Evolutionary conservation across 2,329 filamentous ascomycete species (phyloP).

Genomic region (Hymenoscyphus infarciens): DNA sequence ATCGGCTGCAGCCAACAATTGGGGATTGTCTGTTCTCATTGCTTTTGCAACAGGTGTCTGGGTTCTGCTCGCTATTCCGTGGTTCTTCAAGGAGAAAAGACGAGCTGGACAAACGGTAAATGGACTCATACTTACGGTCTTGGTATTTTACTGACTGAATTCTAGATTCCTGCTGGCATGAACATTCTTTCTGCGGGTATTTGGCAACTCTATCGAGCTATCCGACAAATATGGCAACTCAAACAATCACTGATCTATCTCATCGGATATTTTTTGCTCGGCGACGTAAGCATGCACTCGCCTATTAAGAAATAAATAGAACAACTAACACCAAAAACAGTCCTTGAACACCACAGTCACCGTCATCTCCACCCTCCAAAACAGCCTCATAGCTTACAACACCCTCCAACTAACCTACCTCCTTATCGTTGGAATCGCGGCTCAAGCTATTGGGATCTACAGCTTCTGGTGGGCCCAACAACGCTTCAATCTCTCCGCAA

Average conservation of each 20-base stretch:
- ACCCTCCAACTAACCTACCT: constrained; percentile 63
- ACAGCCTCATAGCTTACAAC: constrained; percentile 61
- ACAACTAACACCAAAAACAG: constrained; percentile 13
- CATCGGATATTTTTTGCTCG: constrained; percentile 63
- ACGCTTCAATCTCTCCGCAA: constrained; percentile 55
- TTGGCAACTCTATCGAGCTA: constrained; percentile 57
- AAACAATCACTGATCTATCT: constrained; percentile 65
- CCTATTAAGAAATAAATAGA: neutral
- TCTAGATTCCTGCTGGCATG: constrained; percentile 35
- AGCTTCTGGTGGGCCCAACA: constrained; percentile 60
- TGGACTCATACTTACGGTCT: neutral
- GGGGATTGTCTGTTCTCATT: constrained; percentile 61
- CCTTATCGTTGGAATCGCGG: constrained; percentile 60
- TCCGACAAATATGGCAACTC: constrained; percentile 58
- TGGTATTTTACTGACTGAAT: neutral
- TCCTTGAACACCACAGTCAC: constrained; percentile 68
- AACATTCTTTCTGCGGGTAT: constrained; percentile 57
- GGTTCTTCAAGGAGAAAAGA: constrained; percentile 63
- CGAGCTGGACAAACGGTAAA: constrained; percentile 54
- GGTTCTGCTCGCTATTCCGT: constrained; percentile 60
- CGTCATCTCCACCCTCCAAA: constrained; percentile 63
- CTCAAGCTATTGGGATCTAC: constrained; percentile 61
- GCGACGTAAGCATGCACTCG: constrained; percentile 41
- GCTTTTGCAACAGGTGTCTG: constrained; percentile 63
- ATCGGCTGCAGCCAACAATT: constrained; percentile 59